Evolutionary conservation across 1,284 basidiomycete genomes (phyloP).

Genomic region (Boletus mariae): DNA sequence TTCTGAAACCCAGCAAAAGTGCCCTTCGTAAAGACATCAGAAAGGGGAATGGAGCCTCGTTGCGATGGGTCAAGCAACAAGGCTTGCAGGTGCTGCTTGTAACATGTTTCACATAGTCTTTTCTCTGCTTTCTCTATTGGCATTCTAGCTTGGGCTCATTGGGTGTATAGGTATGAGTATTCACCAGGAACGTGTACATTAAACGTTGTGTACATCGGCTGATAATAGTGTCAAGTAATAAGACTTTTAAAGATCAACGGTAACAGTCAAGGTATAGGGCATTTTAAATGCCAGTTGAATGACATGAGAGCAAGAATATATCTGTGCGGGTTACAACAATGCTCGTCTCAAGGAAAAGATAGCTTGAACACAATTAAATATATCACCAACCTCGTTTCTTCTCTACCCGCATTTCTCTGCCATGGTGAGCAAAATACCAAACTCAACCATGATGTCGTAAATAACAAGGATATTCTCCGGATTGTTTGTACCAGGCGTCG

Average conservation of each 20-base stretch:
- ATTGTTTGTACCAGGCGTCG: slow-evolving; percentile 15
- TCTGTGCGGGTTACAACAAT: slow-evolving; percentile 1
- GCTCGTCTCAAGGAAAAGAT: not conserved
- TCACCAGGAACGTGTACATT: too few species aligned
- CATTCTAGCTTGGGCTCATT: not conserved
- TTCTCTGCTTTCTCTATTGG: not conserved
- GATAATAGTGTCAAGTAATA: not conserved
- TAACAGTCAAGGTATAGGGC: slow-evolving; percentile 22
- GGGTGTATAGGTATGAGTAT: too few species aligned
- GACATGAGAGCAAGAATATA: slow-evolving; percentile 1
- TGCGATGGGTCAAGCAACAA: slow-evolving; percentile 58
- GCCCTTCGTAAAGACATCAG: slow-evolving; percentile 59
- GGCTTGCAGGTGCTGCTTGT: slow-evolving; percentile 65
- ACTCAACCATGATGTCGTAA: slow-evolving; percentile 38
- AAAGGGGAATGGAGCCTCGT: slow-evolving; percentile 44
- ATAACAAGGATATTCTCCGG: slow-evolving; percentile 35
- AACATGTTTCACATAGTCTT: slow-evolving; percentile 26
- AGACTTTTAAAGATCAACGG: not conserved
- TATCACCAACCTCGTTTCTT: not conserved
- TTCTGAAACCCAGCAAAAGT: slow-evolving; percentile 58
- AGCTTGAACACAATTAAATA: not conserved
- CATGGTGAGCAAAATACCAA: slow-evolving; percentile 35
- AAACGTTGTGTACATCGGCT: not conserved
- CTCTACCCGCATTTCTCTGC: slow-evolving; percentile 7
- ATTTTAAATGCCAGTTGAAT: slow-evolving; percentile 7